These are phyloP conservation scores for Wickerhamomyces subpelliculosus DNA, from an alignment of 805 yeast species.

Conservation along the genomic window DNA sequence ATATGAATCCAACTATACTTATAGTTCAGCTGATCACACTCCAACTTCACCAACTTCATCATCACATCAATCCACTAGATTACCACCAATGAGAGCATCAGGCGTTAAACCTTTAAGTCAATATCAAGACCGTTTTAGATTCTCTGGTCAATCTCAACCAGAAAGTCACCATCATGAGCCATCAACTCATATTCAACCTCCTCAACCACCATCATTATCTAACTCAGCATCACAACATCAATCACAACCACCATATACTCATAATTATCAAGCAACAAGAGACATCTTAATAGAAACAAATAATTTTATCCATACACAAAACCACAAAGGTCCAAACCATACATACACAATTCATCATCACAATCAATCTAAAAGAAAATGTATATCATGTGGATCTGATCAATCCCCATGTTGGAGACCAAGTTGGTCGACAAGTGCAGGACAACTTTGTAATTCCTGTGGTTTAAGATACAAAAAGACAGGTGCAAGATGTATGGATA, in stretches of 20 bases:
- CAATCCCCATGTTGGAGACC: slow-evolving; percentile 99
- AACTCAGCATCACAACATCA: slow-evolving; percentile 3
- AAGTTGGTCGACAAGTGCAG: slow-evolving; percentile 83
- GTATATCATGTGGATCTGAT: slow-evolving; percentile 85
- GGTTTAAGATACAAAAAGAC: slow-evolving; percentile 94
- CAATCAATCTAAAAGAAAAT: slow-evolving; percentile 39
- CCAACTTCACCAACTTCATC: slow-evolving; percentile 3
- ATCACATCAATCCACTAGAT: neutral
- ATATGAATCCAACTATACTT: slow-evolving; percentile 7
- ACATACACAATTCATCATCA: slow-evolving; percentile 23
- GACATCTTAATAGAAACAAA: slow-evolving; percentile 9
- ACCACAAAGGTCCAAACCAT: slow-evolving; percentile 22
- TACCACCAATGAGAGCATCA: neutral
- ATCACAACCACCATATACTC: slow-evolving; percentile 3
- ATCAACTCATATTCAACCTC: neutral
- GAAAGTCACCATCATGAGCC: neutral
- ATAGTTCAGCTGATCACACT: neutral
- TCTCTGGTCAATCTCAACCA: neutral
- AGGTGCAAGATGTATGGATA: slow-evolving; percentile 79
- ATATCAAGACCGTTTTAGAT: neutral
- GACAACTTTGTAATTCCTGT: slow-evolving; percentile 96
- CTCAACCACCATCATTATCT: neutral
- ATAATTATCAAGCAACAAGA: slow-evolving; percentile 6
- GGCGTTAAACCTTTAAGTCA: neutral
- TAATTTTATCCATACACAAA: slow-evolving; percentile 20